These are phyloP conservation scores for Metschnikowia noctiluminum DNA, from an alignment of 805 yeast genomes.

Conservation along the genomic window DNA sequence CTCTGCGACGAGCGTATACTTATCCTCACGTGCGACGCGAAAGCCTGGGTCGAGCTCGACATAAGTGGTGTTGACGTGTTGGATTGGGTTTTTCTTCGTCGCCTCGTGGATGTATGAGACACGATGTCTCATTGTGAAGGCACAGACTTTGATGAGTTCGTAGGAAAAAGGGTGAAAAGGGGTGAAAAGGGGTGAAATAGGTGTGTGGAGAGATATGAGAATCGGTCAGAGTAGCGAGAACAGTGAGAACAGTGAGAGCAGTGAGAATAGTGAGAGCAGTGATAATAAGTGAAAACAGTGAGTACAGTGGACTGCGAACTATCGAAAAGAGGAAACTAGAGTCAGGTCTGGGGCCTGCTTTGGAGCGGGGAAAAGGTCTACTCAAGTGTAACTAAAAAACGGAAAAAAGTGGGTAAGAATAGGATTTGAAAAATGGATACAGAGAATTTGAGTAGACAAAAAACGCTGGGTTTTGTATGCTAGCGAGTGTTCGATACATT, in stretches of 20 bases:
- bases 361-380: neutral
- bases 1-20: conserved; percentile 2
- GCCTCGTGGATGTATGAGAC: conserved; percentile 13
- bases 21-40: conserved; percentile 12
- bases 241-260: no score
- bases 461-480: no score
- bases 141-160: neutral
- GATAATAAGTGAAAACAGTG: no score
- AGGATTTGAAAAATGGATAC: no score
- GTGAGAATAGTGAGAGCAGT: no score
- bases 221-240: no score
- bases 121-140: conserved; percentile 15
- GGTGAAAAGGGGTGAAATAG: neutral
- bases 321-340: neutral
- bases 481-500: no score
- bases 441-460: no score
- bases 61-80: conserved; percentile 2
- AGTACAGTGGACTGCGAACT: no score
- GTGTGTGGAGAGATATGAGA: no score
- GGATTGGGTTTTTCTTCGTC: conserved; percentile 2
- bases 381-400: neutral
- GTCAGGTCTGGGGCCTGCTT: neutral
- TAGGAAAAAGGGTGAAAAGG: neutral
- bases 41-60: conserved; percentile 8
- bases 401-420: no score